Percentiles rank a stretch among this genome's conserved stretches.
Conservation (phyloP, 768 basidiomycete species). For the Amanita fuliginea region DNA sequence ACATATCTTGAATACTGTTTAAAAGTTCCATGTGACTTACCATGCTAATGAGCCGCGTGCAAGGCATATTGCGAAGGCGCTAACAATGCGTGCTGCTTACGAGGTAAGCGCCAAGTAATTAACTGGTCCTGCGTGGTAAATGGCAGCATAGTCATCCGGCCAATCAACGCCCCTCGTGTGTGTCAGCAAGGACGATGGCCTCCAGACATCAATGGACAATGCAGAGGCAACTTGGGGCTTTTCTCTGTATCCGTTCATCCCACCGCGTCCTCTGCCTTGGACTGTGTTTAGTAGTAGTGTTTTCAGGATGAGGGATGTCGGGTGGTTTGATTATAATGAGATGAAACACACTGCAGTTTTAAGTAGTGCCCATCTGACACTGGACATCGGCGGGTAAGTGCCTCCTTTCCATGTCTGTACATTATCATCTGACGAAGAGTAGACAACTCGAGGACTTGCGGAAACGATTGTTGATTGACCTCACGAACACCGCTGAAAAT, state of each 20-base stretch:
- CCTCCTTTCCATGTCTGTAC: background rate
- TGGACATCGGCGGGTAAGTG: background rate
- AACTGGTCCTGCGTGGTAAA: background rate
- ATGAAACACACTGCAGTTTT: background rate
- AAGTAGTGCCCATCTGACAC: background rate
- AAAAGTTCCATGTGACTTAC: constrained; percentile 48
- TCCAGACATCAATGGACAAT: background rate
- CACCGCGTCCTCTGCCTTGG: constrained; percentile 38
- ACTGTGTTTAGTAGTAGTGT: constrained; percentile 28
- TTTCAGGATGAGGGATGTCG: constrained; percentile 54
- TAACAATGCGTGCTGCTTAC: constrained; percentile 38
- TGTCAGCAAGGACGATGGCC: background rate
- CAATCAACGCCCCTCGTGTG: constrained; percentile 7
- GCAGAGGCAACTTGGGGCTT: constrained; percentile 28
- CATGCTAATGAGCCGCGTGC: constrained; percentile 24
- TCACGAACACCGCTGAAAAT: constrained; percentile 8
- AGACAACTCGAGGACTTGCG: constrained; percentile 2
- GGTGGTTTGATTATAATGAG: constrained; percentile 34
- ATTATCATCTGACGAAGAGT: background rate
- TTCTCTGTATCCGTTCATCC: constrained; percentile 58
- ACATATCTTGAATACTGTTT: background rate
- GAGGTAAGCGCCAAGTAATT: constrained; percentile 29
- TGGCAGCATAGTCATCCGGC: background rate
- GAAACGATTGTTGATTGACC: background rate
- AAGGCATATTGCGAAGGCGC: constrained; percentile 34